Percentiles rank a stretch among this genome's conserved stretches.
Evolutionary conservation across 352 stramenopile species (phyloP).

Genomic region (Phytopythium ostracodes): DNA sequence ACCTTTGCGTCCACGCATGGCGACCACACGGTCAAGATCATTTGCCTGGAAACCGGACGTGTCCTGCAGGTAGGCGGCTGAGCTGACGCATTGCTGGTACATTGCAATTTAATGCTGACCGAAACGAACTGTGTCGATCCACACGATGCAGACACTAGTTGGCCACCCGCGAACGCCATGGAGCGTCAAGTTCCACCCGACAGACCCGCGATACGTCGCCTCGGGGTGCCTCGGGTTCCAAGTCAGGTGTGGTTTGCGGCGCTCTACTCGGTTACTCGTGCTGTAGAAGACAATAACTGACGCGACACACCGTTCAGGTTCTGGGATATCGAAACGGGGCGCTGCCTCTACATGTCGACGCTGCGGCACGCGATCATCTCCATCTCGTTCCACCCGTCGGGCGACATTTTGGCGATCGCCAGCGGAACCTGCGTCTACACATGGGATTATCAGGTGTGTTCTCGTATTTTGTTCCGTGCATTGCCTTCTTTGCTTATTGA

Average conservation of each 20-base stretch:
- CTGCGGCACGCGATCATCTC: conserved; percentile 95
- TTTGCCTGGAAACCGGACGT: conserved; percentile 86
- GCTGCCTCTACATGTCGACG: conserved; percentile 93
- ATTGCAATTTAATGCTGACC: not conserved
- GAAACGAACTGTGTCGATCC: not conserved
- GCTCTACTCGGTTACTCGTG: not conserved
- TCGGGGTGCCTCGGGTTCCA: conserved; percentile 97
- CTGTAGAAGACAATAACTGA: not conserved
- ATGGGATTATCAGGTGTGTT: conserved; percentile 91
- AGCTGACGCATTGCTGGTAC: not conserved
- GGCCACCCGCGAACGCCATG: conserved; percentile 89
- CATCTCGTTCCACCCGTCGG: conserved; percentile 94
- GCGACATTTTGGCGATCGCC: conserved; percentile 93
- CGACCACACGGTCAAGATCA: conserved; percentile 98
- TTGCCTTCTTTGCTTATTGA: not conserved
- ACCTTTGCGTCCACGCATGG: conserved; percentile 97
- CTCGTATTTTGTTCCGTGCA: conserved; percentile 21
- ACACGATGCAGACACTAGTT: conserved; percentile 62
- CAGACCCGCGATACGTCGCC: conserved; percentile 90
- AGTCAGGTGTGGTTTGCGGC: conserved; percentile 63
- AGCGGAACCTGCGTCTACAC: conserved; percentile 94
- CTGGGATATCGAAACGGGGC: conserved; percentile 85
- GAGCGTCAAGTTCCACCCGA: conserved; percentile 99
- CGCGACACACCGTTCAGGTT: conserved; percentile 34
- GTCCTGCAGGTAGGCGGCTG: conserved; percentile 61